phyloP scores from a whole-genome alignment of 345 rosid species.

The Salix exigua region DNA sequence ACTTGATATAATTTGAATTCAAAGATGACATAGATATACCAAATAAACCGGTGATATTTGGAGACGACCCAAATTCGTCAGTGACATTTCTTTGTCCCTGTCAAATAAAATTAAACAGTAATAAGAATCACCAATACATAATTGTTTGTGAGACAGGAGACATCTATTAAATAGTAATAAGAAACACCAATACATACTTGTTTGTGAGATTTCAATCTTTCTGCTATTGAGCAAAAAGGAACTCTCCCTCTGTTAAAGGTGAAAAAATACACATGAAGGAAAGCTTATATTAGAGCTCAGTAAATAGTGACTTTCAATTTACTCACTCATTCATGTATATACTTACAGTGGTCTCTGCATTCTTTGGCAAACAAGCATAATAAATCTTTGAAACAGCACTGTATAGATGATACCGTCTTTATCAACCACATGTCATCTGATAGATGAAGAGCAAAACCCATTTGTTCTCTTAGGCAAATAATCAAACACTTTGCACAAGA shows the following conservation, averaged over 20 bases:
- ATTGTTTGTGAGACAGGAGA: not conserved
- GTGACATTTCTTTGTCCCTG: constrained; percentile 40
- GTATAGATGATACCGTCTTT: not conserved
- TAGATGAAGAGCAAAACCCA: too few relatives aligned
- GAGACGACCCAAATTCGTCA: constrained; percentile 19
- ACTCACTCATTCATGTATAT: not conserved
- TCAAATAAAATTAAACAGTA: not conserved
- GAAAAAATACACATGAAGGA: not conserved
- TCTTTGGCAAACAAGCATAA: not conserved
- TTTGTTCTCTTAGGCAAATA: too few relatives aligned
- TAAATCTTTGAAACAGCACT: not conserved
- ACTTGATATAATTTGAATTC: not conserved
- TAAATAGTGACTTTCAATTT: not conserved
- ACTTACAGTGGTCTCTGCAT: constrained; percentile 12
- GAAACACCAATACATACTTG: constrained; percentile 6
- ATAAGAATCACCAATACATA: not conserved
- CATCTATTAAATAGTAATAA: not conserved
- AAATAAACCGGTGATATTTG: constrained; percentile 35
- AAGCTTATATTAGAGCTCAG: not conserved
- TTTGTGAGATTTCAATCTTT: not conserved
- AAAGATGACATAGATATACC: constrained; percentile 31
- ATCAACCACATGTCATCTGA: not conserved
- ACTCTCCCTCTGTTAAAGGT: constrained; percentile 6
- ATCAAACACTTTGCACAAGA: too few relatives aligned
- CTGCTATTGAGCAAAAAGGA: constrained; percentile 1